Conservation (phyloP, 805 yeast species). For the Metschnikowia reukaufii region DNA sequence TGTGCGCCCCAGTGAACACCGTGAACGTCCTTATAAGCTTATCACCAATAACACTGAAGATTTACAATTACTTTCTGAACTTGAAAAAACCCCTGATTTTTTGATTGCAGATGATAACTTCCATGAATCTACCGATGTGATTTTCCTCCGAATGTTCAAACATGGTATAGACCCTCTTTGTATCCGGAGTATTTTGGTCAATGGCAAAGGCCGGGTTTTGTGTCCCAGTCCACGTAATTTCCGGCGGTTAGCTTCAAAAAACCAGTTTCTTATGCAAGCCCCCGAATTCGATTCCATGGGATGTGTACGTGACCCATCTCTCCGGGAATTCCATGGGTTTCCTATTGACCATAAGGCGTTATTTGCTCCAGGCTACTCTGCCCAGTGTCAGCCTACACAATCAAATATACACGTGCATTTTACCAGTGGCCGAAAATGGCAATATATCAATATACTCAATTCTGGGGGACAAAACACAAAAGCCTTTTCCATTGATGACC, state of each 20-base stretch:
- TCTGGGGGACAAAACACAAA: constrained; percentile 37
- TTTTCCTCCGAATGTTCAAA: constrained; percentile 34
- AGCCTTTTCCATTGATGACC: constrained; percentile 34
- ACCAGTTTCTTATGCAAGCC: constrained; percentile 11
- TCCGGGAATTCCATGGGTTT: constrained; percentile 14
- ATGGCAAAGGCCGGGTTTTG: constrained; percentile 31
- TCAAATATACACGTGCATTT: constrained; percentile 21
- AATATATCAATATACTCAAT: constrained; percentile 30
- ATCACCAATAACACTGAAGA: constrained; percentile 25
- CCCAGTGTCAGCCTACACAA: constrained; percentile 22
- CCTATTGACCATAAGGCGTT: constrained; percentile 21
- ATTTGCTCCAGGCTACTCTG: constrained; percentile 27
- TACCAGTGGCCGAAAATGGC: constrained; percentile 24
- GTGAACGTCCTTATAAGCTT: constrained; percentile 34
- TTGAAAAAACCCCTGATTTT: constrained; percentile 26
- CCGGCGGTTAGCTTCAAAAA: constrained; percentile 17
- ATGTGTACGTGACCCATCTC: constrained; percentile 21
- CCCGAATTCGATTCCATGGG: constrained; percentile 24
- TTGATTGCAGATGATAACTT: constrained; percentile 43
- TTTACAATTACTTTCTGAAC: constrained; percentile 25
- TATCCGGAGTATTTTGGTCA: constrained; percentile 29
- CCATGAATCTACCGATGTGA: constrained; percentile 32
- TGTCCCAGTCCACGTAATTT: constrained; percentile 21
- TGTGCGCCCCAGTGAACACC: constrained; percentile 33
- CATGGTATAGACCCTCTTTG: constrained; percentile 37